Evolutionary conservation across 202 grass and related monocot genomes (phyloP).

Genomic region (Schoenoplectus tabernaemontani): DNA sequence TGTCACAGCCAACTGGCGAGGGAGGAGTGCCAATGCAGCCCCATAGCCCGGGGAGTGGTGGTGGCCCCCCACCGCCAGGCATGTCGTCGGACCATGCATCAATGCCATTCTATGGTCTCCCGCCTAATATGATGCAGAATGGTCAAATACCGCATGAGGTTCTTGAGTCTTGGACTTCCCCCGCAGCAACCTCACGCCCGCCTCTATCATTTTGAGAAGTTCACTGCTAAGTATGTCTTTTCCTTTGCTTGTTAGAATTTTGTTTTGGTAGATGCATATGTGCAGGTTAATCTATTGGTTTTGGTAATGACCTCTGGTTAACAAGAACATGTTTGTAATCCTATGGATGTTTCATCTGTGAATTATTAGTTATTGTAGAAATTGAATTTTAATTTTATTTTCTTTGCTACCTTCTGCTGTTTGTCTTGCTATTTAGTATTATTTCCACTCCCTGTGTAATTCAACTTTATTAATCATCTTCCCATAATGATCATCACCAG

Average conservation of each 20-base stretch:
- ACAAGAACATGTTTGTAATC: slow-evolving; percentile 14
- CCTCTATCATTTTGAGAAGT: slow-evolving; percentile 22
- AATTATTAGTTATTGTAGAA: slow-evolving; percentile 27
- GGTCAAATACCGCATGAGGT: slow-evolving; percentile 52
- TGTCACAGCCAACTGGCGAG: neutral
- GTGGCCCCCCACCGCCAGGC: slow-evolving; percentile 1
- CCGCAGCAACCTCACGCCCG: slow-evolving; percentile 28
- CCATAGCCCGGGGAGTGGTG: slow-evolving; percentile 23
- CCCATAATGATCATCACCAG: neutral
- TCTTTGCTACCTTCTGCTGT: neutral
- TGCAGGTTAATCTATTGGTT: slow-evolving; percentile 17
- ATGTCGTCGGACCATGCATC: slow-evolving; percentile 28
- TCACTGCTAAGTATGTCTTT: slow-evolving; percentile 15
- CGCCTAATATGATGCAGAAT: slow-evolving; percentile 54
- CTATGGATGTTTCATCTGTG: slow-evolving; percentile 18
- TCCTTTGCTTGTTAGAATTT: slow-evolving; percentile 12
- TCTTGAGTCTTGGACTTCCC: slow-evolving; percentile 39
- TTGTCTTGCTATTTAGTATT: neutral
- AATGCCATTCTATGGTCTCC: slow-evolving; percentile 52
- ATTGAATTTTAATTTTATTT: slow-evolving; percentile 2
- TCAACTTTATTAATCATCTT: neutral
- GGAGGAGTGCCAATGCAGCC: slow-evolving; percentile 14
- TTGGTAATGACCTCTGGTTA: slow-evolving; percentile 4
- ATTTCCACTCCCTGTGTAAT: neutral
- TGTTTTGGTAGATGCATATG: slow-evolving; percentile 8